Percentiles rank a stretch among this genome's conserved stretches.
Evolutionary conservation across 2,329 filamentous ascomycete species (phyloP).

Genomic region (Hymenoscyphus scutula): DNA sequence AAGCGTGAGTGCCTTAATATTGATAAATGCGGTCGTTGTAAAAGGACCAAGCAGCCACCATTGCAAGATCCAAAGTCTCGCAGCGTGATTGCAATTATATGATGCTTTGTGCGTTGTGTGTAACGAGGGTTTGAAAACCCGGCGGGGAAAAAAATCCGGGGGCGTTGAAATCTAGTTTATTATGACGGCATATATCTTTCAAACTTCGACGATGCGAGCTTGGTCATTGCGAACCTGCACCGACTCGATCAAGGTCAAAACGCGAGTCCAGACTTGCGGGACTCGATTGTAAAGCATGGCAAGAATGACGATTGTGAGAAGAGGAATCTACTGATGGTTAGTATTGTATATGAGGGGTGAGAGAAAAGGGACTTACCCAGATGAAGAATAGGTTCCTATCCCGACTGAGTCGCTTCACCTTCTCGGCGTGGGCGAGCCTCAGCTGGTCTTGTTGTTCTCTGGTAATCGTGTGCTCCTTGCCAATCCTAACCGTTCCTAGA

Average conservation of each 20-base stretch:
- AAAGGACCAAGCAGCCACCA: neutral
- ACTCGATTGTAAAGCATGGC: constrained; percentile 52
- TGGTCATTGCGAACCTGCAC: constrained; percentile 19
- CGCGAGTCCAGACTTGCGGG: constrained; percentile 43
- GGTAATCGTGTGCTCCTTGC: constrained; percentile 61
- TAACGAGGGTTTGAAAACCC: neutral
- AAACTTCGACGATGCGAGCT: constrained; percentile 32
- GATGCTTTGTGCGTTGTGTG: neutral
- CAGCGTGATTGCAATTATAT: neutral
- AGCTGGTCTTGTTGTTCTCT: constrained; percentile 64
- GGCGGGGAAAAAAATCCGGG: neutral
- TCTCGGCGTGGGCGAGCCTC: constrained; percentile 58
- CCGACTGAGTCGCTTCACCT: constrained; percentile 60
- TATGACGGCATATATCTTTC: constrained; percentile 1
- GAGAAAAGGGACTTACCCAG: constrained; percentile 50
- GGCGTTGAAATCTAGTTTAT: neutral
- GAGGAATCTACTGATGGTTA: constrained; percentile 45
- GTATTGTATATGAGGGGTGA: constrained; percentile 1
- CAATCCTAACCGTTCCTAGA: constrained; percentile 53
- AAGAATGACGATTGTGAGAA: constrained; percentile 48
- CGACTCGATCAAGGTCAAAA: constrained; percentile 22
- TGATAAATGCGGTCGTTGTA: neutral
- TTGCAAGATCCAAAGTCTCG: neutral
- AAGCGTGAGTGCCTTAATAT: neutral
- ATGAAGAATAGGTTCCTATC: constrained; percentile 67